phyloP scores from a whole-genome alignment of 208 protist genomes.

The Leptomonas pyrrhocoris region DNA sequence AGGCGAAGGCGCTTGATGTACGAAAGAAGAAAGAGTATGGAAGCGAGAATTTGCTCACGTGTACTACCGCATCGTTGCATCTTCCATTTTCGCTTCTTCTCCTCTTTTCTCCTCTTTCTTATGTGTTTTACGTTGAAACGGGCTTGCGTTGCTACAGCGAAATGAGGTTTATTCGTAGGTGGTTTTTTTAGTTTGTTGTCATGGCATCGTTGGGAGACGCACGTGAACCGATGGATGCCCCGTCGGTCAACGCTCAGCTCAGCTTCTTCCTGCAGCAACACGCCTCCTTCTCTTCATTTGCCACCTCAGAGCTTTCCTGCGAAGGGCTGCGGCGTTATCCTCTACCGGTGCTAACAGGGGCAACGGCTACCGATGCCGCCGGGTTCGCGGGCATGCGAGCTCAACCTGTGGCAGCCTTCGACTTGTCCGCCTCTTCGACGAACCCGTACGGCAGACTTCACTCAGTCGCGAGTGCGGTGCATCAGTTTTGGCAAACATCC shows the following conservation, averaged over 20 bases:
- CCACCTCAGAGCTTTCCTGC: neutral
- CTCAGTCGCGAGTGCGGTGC: conserved; percentile 1
- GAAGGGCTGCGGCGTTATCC: conserved; percentile 19
- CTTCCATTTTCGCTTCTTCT: no score
- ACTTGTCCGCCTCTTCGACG: neutral
- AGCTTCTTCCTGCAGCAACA: conserved; percentile 7
- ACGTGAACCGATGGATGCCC: neutral
- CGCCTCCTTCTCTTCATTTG: neutral
- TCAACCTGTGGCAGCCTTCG: neutral
- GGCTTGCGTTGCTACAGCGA: neutral
- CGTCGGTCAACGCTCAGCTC: conserved; percentile 10
- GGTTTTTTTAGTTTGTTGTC: neutral
- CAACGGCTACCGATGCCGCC: conserved; percentile 20
- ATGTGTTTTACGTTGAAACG: no score
- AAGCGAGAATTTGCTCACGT: no score
- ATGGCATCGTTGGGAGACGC: neutral
- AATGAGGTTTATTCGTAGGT: neutral
- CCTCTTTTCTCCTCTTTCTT: no score
- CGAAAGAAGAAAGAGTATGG: no score
- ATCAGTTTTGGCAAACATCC: neutral
- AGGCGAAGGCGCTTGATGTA: no score
- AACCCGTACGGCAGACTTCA: neutral
- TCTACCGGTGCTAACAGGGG: conserved; percentile 20
- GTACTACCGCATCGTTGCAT: no score
- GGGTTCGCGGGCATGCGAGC: neutral